Evolutionary conservation across 164 flowering plant species (phyloP), one percentile per base, ranked within the genome.

Genomic region (Vitis riparia): DNA sequence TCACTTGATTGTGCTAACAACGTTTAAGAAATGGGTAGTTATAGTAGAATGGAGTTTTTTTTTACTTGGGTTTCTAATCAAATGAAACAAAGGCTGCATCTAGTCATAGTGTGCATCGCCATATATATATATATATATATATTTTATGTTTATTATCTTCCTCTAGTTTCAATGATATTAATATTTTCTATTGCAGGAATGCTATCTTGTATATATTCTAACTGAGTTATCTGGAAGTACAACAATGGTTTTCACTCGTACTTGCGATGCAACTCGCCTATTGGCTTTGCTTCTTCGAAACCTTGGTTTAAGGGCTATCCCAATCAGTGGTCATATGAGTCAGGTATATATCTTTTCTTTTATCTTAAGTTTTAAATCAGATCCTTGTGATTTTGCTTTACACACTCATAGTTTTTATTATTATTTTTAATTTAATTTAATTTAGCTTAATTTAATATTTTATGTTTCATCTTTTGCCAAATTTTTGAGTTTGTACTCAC

Each of bases 191-290:
- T 32, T 32, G 44, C 90, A 91, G 98, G 97, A 92, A 23, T 87
- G 91, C 76, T 91, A 91, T 75, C 92, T 95, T 56, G 87, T 90
- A 13, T 89, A 83, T 72, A 84, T 91, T 72, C 73, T 95, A 69
- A 84, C 70, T 14, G 94, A 89, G 76, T 86, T 79, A 89, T 68
- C 91, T 68, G 85, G 79, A 62, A 82, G 82, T 60, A 87, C 90
- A 66, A 71, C 96, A 13, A 95, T 93, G 94, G 94, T 95, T 68
- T 95, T 95, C 70, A 93, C 97, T 62, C 90, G 97, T 32, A 93
- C 94, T 14, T 88, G 98, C 74, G 96, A 95, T 50, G 70, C 93
- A 30, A 93, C 99, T 49, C 75, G 82, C 29, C 78, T 91, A 59
- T 74, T 95, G 73, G 82, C 94, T 57, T 79, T 89, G 81, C 63